Evolutionary conservation across 495 filamentous ascomycete species (phyloP).

Genomic region (Hypoxylon crocopeplum): DNA sequence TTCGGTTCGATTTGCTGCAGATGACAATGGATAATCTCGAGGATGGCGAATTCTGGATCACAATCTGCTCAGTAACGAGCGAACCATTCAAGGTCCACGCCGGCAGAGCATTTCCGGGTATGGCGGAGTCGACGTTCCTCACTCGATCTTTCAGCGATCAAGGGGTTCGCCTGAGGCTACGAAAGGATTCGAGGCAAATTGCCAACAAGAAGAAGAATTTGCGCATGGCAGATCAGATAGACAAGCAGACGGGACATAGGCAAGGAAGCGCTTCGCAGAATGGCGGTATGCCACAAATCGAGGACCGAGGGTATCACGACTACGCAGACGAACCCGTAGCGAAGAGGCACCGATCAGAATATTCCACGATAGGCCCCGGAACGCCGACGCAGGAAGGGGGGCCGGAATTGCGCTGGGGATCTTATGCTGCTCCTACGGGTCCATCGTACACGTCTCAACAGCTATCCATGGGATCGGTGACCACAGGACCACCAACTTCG

Average conservation of each 20-base stretch:
- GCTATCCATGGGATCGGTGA: slow-evolving; percentile 37
- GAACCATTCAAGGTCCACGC: slow-evolving; percentile 77
- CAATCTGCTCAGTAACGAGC: slow-evolving; percentile 73
- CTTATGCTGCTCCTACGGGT: slow-evolving; percentile 29
- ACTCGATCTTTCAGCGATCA: slow-evolving; percentile 95
- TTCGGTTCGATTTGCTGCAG: slow-evolving; percentile 89
- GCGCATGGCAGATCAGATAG: slow-evolving; percentile 36
- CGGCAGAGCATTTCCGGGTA: slow-evolving; percentile 83
- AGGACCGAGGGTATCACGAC: slow-evolving; percentile 39
- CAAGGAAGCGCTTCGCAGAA: slow-evolving; percentile 31
- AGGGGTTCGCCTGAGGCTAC: slow-evolving; percentile 84
- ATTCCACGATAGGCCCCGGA: slow-evolving; percentile 31
- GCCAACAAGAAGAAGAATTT: slow-evolving; percentile 52
- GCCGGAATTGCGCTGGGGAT: slow-evolving; percentile 39
- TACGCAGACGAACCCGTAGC: slow-evolving; percentile 38
- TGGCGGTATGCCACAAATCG: slow-evolving; percentile 34
- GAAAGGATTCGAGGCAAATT: slow-evolving; percentile 72
- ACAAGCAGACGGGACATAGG: slow-evolving; percentile 33
- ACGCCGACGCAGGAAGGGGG: slow-evolving; percentile 36
- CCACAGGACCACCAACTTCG: slow-evolving; percentile 37
- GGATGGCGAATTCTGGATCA: slow-evolving; percentile 57
- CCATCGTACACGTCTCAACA: slow-evolving; percentile 30
- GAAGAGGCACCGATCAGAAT: slow-evolving; percentile 40
- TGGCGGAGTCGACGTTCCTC: slow-evolving; percentile 89
- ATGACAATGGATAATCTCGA: slow-evolving; percentile 56